Base-by-base conservation (phyloP, 805 yeast species). In the Hanseniaspora osmophila region DNA sequence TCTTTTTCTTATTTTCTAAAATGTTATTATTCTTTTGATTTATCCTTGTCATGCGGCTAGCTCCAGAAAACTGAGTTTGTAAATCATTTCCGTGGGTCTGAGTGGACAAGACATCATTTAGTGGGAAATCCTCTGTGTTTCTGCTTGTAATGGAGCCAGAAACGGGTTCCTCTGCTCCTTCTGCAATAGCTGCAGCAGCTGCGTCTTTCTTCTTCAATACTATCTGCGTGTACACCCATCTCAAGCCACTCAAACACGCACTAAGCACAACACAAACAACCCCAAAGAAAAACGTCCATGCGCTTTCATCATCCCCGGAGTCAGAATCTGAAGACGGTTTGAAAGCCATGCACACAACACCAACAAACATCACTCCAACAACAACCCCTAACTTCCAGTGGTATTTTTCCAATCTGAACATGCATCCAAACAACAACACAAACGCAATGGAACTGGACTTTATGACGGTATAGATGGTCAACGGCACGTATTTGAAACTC, bases 221-320 rank as follows among this genome's bases (percentile, higher is more conserved):
- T 1, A 37, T 33, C 12, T 92, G 97, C 1, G 97, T 87, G 49
- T 88, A 74, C 1, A 95, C 90, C 98, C 98, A 92, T 51, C 98
- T 73, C 44, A 92, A 66, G 0, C 98, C 98, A 13, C 92, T 80
- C 65, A 86, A 73, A 58, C 82, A 72, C 2, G 94, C 77, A 3
- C 95, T 88, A 1, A 74, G 64, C 29, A 92, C 64, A 1, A 90
- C 96, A 27, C 87, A 64, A 1, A 77, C 44, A 18, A 86, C 77
- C 1, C 98, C 97, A 1, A 80, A 48, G 30, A 43, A 13, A 37
- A 46, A 60, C 44, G 29, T 57, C 56, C 47, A 44, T 49, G n/a
- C 51, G 41, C 2, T 45, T 51, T 6, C 53, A 22, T 22, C 27
- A 22, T 22, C 27, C 7, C 27, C 27, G 7, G 27, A 22, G 27